Base-by-base conservation (phyloP, 352 stramenopile species). In the Phytopythium delawarense region DNA sequence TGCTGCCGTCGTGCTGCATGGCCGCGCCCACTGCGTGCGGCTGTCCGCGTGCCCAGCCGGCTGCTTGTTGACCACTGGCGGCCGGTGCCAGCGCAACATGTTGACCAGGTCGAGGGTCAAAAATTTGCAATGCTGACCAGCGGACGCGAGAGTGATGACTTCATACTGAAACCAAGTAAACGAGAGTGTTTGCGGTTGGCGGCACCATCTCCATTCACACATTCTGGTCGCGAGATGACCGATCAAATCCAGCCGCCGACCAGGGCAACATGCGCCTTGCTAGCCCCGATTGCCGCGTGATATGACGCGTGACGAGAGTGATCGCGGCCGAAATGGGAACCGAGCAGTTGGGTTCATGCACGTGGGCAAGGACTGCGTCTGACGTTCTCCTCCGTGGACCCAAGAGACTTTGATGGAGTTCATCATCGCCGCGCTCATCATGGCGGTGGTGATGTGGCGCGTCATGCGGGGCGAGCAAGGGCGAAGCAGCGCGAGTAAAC, bases 1-100 rank as follows among this genome's bases (percentile, higher is more conserved):
- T 59, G 37, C 52, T 58, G 12, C 30, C 32, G 21, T 44, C 52
- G 16, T 21, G 52, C 52, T 44, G 32, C 53, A 59, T 59, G 32
- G 9, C 20, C 18, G 4, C n/a, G 34, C 9, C 46, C 4, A 32
- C 28, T 2, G 35, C 35, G 6, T 40, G 35, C 35, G 35, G 35
- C 35, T 40, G 35, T 40, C 35, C 35, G 35, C 35, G 35, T 40
- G 35, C 35, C 35, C 12, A 4, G 9, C 35, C 21, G 11, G 25
- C 28, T 4, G n/a, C 30, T 34, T 35, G 34, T 46, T 49, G 53
- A 46, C 46, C 53, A 59, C 46, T 46, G 42, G 5, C 35, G 53
- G 18, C 53, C 3, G 32, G 21, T 21, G 35, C 53, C 42, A 21
- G 4, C 13, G 20, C 7, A 7, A 20, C 42, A 49, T 49, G 42